Percentiles rank a stretch among this genome's conserved stretches.
phyloP scores from a whole-genome alignment of 1,284 basidiomycete genomes.

The Pseudozyma sp. region DNA sequence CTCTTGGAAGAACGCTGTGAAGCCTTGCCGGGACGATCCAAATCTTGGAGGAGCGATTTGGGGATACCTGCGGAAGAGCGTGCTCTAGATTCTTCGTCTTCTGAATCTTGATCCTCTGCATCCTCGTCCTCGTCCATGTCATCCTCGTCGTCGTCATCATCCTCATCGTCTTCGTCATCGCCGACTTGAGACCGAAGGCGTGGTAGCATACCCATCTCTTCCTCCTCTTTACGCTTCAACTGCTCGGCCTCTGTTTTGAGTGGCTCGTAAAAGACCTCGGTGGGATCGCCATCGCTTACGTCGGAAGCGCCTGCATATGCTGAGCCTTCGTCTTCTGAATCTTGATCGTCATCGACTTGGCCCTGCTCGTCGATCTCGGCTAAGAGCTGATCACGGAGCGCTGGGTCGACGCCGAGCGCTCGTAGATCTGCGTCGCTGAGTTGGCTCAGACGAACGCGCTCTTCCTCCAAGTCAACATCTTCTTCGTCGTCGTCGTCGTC shows the following conservation, averaged over 20 bases:
- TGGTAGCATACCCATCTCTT: constrained; percentile 51
- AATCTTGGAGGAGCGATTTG: constrained; percentile 67
- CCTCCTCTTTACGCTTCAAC: constrained; percentile 52
- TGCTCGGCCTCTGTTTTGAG: constrained; percentile 64
- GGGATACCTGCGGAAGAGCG: constrained; percentile 72
- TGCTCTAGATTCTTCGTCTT: constrained; percentile 72
- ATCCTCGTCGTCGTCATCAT: constrained; percentile 31
- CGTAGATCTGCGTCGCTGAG: constrained; percentile 57
- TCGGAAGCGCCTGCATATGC: constrained; percentile 65
- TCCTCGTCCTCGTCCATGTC: constrained; percentile 36
- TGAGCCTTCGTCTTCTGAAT: constrained; percentile 50
- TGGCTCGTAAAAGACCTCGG: constrained; percentile 61
- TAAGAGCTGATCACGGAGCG: constrained; percentile 33
- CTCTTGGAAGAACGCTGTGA: constrained; percentile 32
- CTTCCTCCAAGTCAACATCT: constrained; percentile 41
- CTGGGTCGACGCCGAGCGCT: constrained; percentile 55
- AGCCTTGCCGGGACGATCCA: constrained; percentile 50
- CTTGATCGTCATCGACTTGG: constrained; percentile 47
- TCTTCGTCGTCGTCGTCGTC: constrained; percentile 57
- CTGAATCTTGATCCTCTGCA: constrained; percentile 26
- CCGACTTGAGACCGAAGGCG: constrained; percentile 42
- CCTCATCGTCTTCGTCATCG: constrained; percentile 19
- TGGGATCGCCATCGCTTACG: constrained; percentile 57
- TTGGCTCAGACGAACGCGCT: constrained; percentile 34
- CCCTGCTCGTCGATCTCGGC: constrained; percentile 50